Conservation (phyloP, 305 asterid species). For the Withania somnifera region DNA sequence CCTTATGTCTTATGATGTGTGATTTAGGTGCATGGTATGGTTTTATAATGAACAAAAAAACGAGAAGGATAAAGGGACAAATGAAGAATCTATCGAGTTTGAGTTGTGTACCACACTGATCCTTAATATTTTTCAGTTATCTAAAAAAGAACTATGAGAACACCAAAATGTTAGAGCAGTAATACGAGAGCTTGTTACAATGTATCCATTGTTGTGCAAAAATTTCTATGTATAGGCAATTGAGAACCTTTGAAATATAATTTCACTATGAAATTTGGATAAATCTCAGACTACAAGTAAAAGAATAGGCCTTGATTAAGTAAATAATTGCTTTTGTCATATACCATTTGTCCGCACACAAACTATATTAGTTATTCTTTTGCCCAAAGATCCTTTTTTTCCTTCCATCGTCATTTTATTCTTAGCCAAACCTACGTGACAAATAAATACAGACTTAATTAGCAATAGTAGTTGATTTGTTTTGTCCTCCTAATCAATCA, state of each 20-base stretch:
- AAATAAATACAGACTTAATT: background rate
- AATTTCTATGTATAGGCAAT: background rate
- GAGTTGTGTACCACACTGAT: background rate
- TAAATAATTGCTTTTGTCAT: background rate
- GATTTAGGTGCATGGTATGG: background rate
- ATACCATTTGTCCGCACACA: background rate
- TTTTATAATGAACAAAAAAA: no score
- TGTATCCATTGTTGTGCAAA: background rate
- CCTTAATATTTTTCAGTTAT: background rate
- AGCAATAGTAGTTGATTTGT: background rate
- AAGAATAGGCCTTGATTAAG: background rate
- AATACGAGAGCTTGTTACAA: background rate
- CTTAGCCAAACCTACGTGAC: background rate
- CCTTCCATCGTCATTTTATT: background rate
- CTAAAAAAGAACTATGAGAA: background rate
- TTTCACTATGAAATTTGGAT: background rate
- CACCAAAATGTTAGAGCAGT: background rate
- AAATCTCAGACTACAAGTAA: background rate
- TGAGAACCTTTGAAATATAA: background rate
- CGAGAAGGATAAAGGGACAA: background rate
- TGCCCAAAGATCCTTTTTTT: background rate
- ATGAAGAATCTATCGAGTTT: background rate
- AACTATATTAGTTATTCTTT: background rate
- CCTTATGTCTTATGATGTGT: background rate
- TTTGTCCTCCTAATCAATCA: constrained; percentile 3